A percentile compares a stretch with the other conserved stretches of the same genome.
These are phyloP conservation scores for Nephelium lappaceum DNA, from an alignment of 345 rosid species.

Conservation along the genomic window DNA sequence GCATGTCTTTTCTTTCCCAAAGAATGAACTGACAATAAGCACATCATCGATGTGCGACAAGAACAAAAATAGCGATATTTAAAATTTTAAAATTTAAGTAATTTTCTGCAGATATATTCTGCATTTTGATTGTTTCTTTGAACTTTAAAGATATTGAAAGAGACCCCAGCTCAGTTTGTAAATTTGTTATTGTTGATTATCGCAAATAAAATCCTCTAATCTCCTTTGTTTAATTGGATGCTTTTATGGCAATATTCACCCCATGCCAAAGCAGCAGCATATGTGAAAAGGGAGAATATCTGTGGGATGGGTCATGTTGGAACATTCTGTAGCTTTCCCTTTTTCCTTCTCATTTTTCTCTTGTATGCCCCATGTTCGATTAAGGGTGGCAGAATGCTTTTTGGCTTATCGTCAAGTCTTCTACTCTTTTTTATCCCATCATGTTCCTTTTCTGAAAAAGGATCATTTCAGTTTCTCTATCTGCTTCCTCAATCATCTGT, in stretches of 20 bases:
- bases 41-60: not conserved
- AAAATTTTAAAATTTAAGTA: not conserved
- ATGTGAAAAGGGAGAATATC: too few species aligned
- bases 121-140: not conserved
- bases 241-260: not conserved
- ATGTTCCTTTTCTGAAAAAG: not conserved
- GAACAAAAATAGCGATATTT: not conserved
- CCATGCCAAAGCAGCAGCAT: not conserved
- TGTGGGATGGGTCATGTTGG: too few species aligned
- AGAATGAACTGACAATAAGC: not conserved
- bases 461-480: not conserved
- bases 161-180: not conserved
- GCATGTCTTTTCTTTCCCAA: not conserved
- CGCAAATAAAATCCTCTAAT: not conserved
- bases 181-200: not conserved
- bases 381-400: slow-evolving; percentile 1
- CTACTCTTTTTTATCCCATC: not conserved
- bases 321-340: too few species aligned
- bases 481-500: not conserved
- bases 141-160: not conserved
- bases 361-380: not conserved
- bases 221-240: not conserved
- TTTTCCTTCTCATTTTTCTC: too few species aligned
- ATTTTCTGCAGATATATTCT: not conserved
- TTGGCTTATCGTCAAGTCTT: not conserved